Base-by-base conservation (phyloP, 2,329 filamentous ascomycete species). In the Ascosphaera apis region DNA sequence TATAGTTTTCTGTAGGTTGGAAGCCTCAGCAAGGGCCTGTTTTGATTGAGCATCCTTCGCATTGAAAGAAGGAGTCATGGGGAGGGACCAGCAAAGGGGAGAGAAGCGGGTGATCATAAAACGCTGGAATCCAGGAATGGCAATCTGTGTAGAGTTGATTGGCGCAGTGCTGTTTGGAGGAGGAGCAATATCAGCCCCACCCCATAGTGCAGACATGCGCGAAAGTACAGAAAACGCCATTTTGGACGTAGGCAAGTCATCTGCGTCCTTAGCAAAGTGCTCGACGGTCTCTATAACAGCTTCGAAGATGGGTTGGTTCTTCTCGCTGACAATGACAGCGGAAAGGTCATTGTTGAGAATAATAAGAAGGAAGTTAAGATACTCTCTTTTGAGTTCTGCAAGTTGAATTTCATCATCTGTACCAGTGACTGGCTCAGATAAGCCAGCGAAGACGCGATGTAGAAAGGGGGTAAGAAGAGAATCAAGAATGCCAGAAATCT, bases 401-500 rank as follows among this genome's bases (percentile, higher is more conserved):
- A 95, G 68, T 54, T 98, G 84, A 40, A 98, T 91, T 55, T 92
- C 83, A 49, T 98, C 88, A 50, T 98, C 88, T 3, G 88, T 98
- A 31, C 88, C 88, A 1, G 69, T 74, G 21, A 84, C 78, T 12
- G 82, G 76, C 45, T 91, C 81, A 1, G 75, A 74, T 33, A 98
- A 65, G 2, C 83, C 81, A 9, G 71, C 67, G 54, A 93, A 93
- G 31, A 98, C 82, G 33, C 83, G 72, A 50, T 92, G 79, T 33
- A 98, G 62, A 33, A 98, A 70, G 2, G 88, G 86, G 0, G 83
- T 86, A 36, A 98, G 67, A 7, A 98, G 64, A 23, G 79, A 71
- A 53, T 98, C 86, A 30, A 98, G 68, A 27, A 95, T 88, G 34
- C 72, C 69, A 45, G 72, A 86, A 16, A 95, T 92, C 49, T 95